Evolutionary conservation across 83 land plant species (phyloP), one percentile per base, ranked within the genome.

Genomic region (Isoetes engelmannii): DNA sequence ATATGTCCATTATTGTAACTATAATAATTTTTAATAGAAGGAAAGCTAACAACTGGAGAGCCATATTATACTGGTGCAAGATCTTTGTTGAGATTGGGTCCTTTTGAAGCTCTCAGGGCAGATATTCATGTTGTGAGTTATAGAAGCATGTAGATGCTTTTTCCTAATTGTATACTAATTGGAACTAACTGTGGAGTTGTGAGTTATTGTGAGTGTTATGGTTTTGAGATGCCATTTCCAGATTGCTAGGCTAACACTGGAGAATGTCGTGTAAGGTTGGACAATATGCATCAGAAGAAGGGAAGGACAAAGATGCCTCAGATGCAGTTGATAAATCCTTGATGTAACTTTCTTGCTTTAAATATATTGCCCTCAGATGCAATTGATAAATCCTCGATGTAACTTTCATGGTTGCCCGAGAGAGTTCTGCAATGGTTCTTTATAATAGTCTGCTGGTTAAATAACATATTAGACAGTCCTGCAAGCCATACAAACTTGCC

Each of bases 341-440:
- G 55, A 85, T 93, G 99, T 91, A 83, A n/a, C n/a, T n/a, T 28
- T 28, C 2, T 0, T 28, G 37, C 37, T 28, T 2, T 28, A 28
- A 28, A 2, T 28, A 28, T 28, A 28, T 28, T 28, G 37, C 37
- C 37, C 2, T 74, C 75, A 45, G 79, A 82, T 45, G 82, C 89
- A 12, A 97, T 95, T 65, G 90, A 86, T 69, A 75, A 82, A 74
- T 95, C 91, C 77, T 75, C 90, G 55, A 85, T 93, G 99, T 91
- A 83, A n/a, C n/a, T n/a, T 28, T 28, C 2, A 28, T 28, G 37
- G 2, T 28, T 28, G 37, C 37, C 37, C 2, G 37, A 28, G 37
- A 28, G 1, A 28, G 37, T 28, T 28, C 2, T 28, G 37, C 37
- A 28, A 0, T 28, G 2, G 2, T 0, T 28, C 2, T 28, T 28